Percentiles rank a stretch among this genome's conserved stretches.
Evolutionary conservation across 768 basidiomycete genomes (phyloP).

Genomic region (Panaeolus cyanescens): DNA sequence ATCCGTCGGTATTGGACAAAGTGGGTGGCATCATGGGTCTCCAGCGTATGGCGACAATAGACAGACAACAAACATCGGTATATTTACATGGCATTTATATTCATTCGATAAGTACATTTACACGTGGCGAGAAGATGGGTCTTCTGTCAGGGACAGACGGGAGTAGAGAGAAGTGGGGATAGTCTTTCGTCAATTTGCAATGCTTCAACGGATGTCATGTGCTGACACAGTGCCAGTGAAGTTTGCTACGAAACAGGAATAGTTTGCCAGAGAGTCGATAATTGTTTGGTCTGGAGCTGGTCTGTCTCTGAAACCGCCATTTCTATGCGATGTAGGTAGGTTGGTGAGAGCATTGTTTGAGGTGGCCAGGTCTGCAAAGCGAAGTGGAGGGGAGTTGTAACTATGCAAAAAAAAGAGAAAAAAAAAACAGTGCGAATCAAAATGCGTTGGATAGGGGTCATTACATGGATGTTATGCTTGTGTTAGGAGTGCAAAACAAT

Average conservation of each 20-base stretch:
- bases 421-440: neutral
- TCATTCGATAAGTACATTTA: neutral
- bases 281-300: neutral
- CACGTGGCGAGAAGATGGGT: neutral
- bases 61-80: neutral
- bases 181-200: too few relatives aligned
- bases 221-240: neutral
- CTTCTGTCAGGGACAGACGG: too few relatives aligned
- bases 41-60: neutral
- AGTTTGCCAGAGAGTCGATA: neutral
- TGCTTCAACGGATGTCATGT: neutral
- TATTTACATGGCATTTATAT: neutral
- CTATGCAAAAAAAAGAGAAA: slow-evolving; percentile 28
- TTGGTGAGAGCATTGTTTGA: slow-evolving; percentile 7
- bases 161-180: too few relatives aligned
- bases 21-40: neutral
- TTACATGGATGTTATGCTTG: neutral
- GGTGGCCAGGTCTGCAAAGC: slow-evolving; percentile 14
- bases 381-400: slow-evolving; percentile 21
- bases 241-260: neutral
- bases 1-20: neutral
- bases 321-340: slow-evolving; percentile 17
- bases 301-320: slow-evolving; percentile 7
- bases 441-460: neutral
- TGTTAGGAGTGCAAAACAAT: neutral